These are phyloP conservation scores for Paramecium sonneborni DNA, from an alignment of 73 alveolate genomes.

Conservation along the genomic window DNA sequence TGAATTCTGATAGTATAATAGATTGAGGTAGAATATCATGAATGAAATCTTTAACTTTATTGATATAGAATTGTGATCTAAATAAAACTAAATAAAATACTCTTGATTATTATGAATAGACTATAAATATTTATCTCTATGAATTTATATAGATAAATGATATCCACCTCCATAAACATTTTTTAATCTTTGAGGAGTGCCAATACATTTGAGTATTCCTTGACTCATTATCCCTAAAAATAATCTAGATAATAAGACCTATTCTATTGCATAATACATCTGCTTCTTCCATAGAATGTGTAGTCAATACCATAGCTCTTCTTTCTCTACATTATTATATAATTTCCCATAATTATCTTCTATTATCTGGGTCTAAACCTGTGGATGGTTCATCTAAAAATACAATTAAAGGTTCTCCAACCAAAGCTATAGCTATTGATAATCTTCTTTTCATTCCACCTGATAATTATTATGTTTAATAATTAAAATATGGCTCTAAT, in stretches of 20 bases:
- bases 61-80: background rate
- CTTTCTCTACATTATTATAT: slow-evolving; percentile 84
- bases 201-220: slow-evolving; percentile 67
- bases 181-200: slow-evolving; percentile 63
- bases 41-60: slow-evolving; percentile 34
- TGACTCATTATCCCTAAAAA: slow-evolving; percentile 68
- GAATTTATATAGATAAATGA: slow-evolving; percentile 60
- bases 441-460: slow-evolving; percentile 98
- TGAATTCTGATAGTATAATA: background rate
- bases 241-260: slow-evolving; percentile 52
- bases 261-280: slow-evolving; percentile 97
- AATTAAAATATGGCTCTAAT: slow-evolving; percentile 82
- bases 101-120: background rate
- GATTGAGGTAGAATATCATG: slow-evolving; percentile 25
- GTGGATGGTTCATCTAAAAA: slow-evolving; percentile 99
- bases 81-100: background rate
- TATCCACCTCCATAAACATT: slow-evolving; percentile 72
- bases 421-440: slow-evolving; percentile 90
- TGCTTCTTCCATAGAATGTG: slow-evolving; percentile 99
- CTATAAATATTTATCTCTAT: slow-evolving; percentile 50
- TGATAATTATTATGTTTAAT: slow-evolving; percentile 85
- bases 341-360: slow-evolving; percentile 97
- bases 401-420: slow-evolving; percentile 93
- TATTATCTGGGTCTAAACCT: slow-evolving; percentile 97
- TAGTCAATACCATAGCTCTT: slow-evolving; percentile 93